A percentile compares a stretch with the other conserved stretches of the same genome.
Conservation (phyloP, 129 eudicot genomes). For the Ambrosia trifida region DNA sequence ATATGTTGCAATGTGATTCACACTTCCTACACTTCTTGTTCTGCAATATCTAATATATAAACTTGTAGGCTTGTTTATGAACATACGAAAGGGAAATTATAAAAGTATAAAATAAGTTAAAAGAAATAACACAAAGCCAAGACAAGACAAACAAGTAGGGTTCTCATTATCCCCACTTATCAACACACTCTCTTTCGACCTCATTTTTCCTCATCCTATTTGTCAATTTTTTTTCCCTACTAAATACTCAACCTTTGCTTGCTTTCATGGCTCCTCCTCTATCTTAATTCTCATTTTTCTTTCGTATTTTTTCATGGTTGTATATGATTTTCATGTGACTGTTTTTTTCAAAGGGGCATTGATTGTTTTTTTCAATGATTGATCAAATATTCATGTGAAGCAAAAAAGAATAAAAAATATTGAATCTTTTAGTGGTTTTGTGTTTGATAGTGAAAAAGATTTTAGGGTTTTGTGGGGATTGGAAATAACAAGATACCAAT, state of each 20-base stretch:
- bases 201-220: conserved; percentile 35
- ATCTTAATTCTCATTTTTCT: neutral
- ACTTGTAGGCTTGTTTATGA: too few species aligned
- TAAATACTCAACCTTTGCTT: conserved; percentile 22
- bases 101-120: conserved; percentile 16
- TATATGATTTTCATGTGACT: neutral
- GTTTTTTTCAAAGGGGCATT: conserved; percentile 20
- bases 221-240: neutral
- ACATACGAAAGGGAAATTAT: too few species aligned
- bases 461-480: conserved; percentile 38
- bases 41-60: too few species aligned
- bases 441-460: conserved; percentile 21
- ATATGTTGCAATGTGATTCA: too few species aligned
- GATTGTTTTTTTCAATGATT: conserved; percentile 21
- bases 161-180: conserved; percentile 40
- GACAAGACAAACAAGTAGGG: conserved; percentile 35
- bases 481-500: conserved; percentile 56
- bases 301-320: neutral
- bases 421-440: conserved; percentile 19
- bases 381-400: conserved; percentile 12
- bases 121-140: conserved; percentile 23
- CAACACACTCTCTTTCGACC: conserved; percentile 35
- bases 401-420: conserved; percentile 1
- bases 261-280: neutral
- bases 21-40: too few species aligned